Evolutionary conservation across 1,139 yeast genomes (phyloP), one percentile per base, ranked within the genome.

Genomic region (Scheffersomyces parashehatae): DNA sequence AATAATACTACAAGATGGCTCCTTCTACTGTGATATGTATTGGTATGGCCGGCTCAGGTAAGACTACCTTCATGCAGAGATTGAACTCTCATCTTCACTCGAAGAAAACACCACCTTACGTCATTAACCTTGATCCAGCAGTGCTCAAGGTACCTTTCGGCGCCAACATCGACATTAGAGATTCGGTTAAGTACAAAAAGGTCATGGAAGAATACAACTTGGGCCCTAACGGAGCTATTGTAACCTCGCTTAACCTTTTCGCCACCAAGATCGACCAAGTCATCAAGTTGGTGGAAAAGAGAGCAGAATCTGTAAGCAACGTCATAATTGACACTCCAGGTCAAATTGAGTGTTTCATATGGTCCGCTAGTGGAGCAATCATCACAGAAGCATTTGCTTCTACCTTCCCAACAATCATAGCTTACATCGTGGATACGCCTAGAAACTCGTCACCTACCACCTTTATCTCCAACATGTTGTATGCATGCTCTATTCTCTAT

Each of bases 171-270:
- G 99, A 95, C 66, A 93, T 95, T 49, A 75, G 99, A 57, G 99
- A 95, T 65, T 88, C 98, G 1, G 89, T 95, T 47, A 93, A 95
- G 62, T 95, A 95, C 66, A 88, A 88, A 54, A 91, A 93, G 58
- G 99, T 95, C 35, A 93, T 93, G 98, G 95, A 90, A 56, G 81
- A 81, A 50, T 87, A 93, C 61, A 87, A 88, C 49, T 67, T 95
- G 46, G 99, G 99, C 0, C 99, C 99, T 8, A 95, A 95, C 61
- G 99, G 99, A 41, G 98, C 99, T 5, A 95, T 95, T 60, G 96
- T 95, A 53, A 95, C 99, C 0, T 88, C 97, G 12, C 73, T 95
- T 49, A 95, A 95, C 60, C 70, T 95, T 44, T 95, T 95, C 59
- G 75, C 97, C 41, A 95, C 99, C 26, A 95, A 95, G 65, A 89